Conservation (phyloP, 108 stramenopile genomes). For the Cyclotella choctawhatcheeana region DNA sequence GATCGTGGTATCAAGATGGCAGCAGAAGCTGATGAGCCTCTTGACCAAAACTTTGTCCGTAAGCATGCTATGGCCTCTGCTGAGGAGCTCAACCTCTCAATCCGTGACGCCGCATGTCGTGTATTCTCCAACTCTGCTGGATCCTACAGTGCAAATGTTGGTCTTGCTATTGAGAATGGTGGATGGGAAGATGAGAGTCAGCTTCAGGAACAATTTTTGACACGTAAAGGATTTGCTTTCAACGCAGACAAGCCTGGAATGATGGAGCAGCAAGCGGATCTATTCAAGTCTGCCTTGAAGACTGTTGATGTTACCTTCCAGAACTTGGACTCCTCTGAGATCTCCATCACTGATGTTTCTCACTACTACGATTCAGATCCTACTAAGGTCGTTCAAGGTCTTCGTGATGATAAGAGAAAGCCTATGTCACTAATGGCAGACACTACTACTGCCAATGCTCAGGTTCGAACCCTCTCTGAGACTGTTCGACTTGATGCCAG, state of each 20-base stretch:
- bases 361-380: slow-evolving; percentile 98
- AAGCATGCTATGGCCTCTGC: slow-evolving; percentile 95
- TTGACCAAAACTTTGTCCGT: slow-evolving; percentile 93
- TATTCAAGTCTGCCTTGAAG: slow-evolving; percentile 94
- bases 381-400: slow-evolving; percentile 95
- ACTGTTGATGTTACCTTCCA: slow-evolving; percentile 97
- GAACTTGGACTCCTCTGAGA: slow-evolving; percentile 96
- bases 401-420: slow-evolving; percentile 96
- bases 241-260: slow-evolving; percentile 98
- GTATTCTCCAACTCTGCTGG: slow-evolving; percentile 98
- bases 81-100: slow-evolving; percentile 84
- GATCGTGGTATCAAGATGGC: slow-evolving; percentile 98
- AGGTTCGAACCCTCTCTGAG: slow-evolving; percentile 93
- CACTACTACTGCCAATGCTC: slow-evolving; percentile 97
- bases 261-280: slow-evolving; percentile 96
- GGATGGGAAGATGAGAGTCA: slow-evolving; percentile 96
- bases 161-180: slow-evolving; percentile 97
- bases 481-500: slow-evolving; percentile 97
- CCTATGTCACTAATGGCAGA: slow-evolving; percentile 96
- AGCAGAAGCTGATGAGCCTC: slow-evolving; percentile 95
- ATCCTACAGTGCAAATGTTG: slow-evolving; percentile 97
- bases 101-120: slow-evolving; percentile 93
- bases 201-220: slow-evolving; percentile 94
- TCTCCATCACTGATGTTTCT: slow-evolving; percentile 95
- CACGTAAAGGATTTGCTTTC: slow-evolving; percentile 96